Conservation (phyloP, 164 flowering plant genomes). For the Vitis riparia region DNA sequence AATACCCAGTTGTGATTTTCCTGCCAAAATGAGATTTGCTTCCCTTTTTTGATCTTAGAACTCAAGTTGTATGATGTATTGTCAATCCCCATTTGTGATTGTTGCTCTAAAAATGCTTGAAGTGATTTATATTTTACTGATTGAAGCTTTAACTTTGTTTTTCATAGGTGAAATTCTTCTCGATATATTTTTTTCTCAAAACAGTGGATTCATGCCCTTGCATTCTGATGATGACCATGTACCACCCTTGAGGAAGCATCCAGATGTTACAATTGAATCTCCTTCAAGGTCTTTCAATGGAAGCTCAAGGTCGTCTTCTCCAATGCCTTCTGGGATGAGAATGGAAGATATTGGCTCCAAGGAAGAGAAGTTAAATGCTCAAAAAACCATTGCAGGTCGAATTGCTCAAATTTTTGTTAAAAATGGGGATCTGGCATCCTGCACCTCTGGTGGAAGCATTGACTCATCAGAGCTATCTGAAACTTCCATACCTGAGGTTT, state of each 20-base stretch:
- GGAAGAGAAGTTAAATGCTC: slow-evolving; percentile 53
- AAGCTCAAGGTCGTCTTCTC: slow-evolving; percentile 33
- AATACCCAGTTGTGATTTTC: no score
- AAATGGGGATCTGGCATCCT: slow-evolving; percentile 35
- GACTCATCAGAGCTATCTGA: slow-evolving; percentile 40
- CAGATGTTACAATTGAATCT: slow-evolving; percentile 33
- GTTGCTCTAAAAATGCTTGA: not conserved
- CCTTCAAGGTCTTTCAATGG: slow-evolving; percentile 32
- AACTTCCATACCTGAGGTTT: slow-evolving; percentile 33
- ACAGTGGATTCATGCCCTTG: slow-evolving; percentile 32
- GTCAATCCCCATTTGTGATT: not conserved
- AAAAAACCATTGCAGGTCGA: slow-evolving; percentile 48
- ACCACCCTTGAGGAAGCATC: slow-evolving; percentile 18
- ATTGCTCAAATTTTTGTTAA: slow-evolving; percentile 67
- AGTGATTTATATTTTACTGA: not conserved
- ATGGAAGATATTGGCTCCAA: slow-evolving; percentile 39
- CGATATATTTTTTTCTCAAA: slow-evolving; percentile 55
- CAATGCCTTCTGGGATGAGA: slow-evolving; percentile 15
- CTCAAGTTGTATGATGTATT: no score
- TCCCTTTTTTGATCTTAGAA: no score
- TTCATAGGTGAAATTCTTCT: slow-evolving; percentile 83
- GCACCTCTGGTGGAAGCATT: slow-evolving; percentile 19
- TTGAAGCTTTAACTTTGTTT: not conserved
- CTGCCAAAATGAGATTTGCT: no score
- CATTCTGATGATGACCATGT: slow-evolving; percentile 27